Percentiles rank a stretch among this genome's conserved stretches.
These are phyloP conservation scores for Myochromella boudieri DNA, from an alignment of 768 basidiomycete species.

Conservation along the genomic window DNA sequence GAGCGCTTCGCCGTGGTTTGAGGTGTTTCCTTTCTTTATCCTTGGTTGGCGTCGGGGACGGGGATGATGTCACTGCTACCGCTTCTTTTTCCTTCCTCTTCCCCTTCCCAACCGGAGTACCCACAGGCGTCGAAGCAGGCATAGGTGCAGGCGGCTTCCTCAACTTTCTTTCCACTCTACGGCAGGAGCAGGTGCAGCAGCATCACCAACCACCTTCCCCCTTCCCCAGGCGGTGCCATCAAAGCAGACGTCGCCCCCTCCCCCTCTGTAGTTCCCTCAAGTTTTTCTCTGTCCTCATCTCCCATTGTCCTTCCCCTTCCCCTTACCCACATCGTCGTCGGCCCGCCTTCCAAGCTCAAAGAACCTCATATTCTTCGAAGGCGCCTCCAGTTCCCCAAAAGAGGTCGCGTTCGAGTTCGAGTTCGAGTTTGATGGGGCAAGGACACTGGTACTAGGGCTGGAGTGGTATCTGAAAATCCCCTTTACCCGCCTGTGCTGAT, in stretches of 20 bases:
- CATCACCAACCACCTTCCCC: slow-evolving; percentile 23
- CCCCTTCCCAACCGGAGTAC: background rate
- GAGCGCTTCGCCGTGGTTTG: no score
- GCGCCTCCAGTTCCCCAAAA: background rate
- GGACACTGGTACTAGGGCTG: no score
- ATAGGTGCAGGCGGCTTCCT: background rate
- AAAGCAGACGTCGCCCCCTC: background rate
- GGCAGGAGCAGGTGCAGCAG: no score
- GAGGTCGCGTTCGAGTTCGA: slow-evolving; percentile 10
- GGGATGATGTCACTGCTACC: no score
- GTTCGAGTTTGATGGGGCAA: no score
- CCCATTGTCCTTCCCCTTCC: slow-evolving; percentile 17
- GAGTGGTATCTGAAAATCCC: slow-evolving; percentile 36
- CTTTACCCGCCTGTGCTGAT: slow-evolving; percentile 24
- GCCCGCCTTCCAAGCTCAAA: background rate
- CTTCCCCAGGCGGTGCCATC: background rate
- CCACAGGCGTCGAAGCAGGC: background rate
- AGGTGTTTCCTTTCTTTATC: no score
- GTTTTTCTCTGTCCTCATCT: slow-evolving; percentile 24
- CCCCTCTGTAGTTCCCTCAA: slow-evolving; percentile 14
- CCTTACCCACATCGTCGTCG: slow-evolving; percentile 5
- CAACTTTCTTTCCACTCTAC: no score
- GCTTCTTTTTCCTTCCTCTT: no score
- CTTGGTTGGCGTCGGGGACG: no score
- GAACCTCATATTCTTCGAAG: no score